Base-by-base conservation (phyloP, 768 basidiomycete genomes). In the Cystofilobasidium bisporidii region DNA sequence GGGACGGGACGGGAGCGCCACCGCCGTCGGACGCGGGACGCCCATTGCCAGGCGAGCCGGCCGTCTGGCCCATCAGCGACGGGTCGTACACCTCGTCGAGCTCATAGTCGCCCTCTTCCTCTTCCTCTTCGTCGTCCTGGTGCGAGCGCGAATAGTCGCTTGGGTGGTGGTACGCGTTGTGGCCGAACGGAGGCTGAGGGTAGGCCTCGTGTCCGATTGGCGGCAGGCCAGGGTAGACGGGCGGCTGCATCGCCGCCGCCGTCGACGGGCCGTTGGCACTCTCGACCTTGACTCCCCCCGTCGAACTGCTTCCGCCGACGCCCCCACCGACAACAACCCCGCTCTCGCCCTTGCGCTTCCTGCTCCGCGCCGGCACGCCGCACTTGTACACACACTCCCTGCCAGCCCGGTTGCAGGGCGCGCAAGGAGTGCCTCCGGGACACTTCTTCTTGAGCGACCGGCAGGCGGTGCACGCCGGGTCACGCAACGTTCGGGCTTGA, bases 361-460 rank as follows among this genome's bases (percentile, higher is more conserved):
- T 9, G 53, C 53, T 56, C 28, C 53, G 17, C 2, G 53, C 53
- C 53, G 53, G 53, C 12, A 56, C 30, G 53, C 53, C 53, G 15
- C 53, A 56, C 53, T 56, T 56, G 53, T 56, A 56, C 5, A 56
- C 30, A 30, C 53, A 56, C 28, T 28, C 53, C 5, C 53, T 3
- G 26, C 53, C 53, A 8, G 53, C 53, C 14, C 53, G 26, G 26
- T 1, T 18, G 30, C 53, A 56, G 28, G 53, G 53, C 53, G 53
- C 53, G 28, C 53, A 56, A 3, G 53, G 53, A 5, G 53, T 56
- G 10, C 53, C 53, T 8, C 53, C 53, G 4, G 53, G 53, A 15
- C 53, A 56, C 53, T 56, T 56, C 53, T 56, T 56, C 53, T 56
- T 56, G 28, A 56, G 53, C 53, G 53, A 56, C 53, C 53, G 53